Evolutionary conservation across 1,284 basidiomycete genomes (phyloP).

Genomic region (Psilocybe mexicana): DNA sequence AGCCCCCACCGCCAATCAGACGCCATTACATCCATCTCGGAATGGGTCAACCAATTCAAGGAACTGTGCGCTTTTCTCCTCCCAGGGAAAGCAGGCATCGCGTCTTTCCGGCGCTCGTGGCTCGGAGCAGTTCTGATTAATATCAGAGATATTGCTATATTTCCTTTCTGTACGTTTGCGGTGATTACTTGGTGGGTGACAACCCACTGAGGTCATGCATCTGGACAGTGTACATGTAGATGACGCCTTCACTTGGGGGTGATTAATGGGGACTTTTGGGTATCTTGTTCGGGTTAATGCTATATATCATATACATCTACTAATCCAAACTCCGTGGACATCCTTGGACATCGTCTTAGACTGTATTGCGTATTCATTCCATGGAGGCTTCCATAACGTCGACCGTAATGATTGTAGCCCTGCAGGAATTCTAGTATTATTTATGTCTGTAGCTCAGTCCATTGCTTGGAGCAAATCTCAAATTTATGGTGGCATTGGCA

Average conservation of each 20-base stretch:
- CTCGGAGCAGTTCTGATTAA: constrained; percentile 32
- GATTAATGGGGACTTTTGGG: not conserved
- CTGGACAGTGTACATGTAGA: not conserved
- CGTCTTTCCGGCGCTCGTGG: constrained; percentile 17
- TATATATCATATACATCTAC: not conserved
- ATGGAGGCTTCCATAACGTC: no score
- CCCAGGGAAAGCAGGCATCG: constrained; percentile 1
- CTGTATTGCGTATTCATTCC: no score
- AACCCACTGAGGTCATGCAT: constrained; percentile 16
- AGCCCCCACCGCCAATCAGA: constrained; percentile 10
- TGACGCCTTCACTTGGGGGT: not conserved
- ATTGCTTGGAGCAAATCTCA: no score
- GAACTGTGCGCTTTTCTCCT: constrained; percentile 5
- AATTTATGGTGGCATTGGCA: no score
- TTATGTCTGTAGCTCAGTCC: no score
- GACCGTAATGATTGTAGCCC: no score
- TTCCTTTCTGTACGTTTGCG: constrained; percentile 39
- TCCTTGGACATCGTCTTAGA: not conserved
- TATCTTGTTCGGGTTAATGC: not conserved
- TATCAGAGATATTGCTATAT: constrained; percentile 39
- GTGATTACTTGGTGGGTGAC: constrained; percentile 38
- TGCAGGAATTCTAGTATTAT: no score
- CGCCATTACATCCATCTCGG: not conserved
- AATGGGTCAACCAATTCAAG: constrained; percentile 4
- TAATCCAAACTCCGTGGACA: not conserved